Evolutionary conservation across 192 early-diverging fungal species (phyloP), one percentile per base, ranked within the genome.

Genomic region (Physocladia obscura): DNA sequence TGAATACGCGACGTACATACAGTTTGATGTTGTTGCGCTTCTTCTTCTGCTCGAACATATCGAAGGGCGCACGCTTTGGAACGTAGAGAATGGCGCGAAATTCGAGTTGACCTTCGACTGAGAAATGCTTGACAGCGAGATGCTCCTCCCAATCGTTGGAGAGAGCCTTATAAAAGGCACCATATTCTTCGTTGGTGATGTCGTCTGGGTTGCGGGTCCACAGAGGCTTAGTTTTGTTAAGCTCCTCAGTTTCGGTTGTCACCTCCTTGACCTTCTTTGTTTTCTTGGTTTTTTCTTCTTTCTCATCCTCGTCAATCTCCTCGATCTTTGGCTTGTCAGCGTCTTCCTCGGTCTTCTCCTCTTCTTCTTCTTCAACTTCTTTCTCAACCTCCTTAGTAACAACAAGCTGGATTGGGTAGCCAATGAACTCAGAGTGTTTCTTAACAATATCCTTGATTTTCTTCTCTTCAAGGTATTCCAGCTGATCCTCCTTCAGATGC

Each of bases 11-110:
- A 77, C 95, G 94, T 75, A 98, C 96, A 82, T 97, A 99, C 69
- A 99, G 89, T 88, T 97, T 98, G 89, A 99, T 97, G 93, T 97
- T 98, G 91, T 97, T 97, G 80, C 94, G 91, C 91, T 98, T 98
- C 93, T 97, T 97, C 90, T 94, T 94, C 76, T 87, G 85, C 87
- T 99, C 94, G 73, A 96, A 98, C 83, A 98, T 84, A 81, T 97
- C 96, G 80, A 96, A 95, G 65, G 97, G 97, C 74, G 94, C 94
- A 79, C 94, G 94, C 81, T 88, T 82, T 80, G 97, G 96, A 44
- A 97, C 89, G 74, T 92, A 99, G 74, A 99, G 90, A 76, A 99
- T 92, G 74, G 95, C 94, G 79, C 95, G 90, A 94, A 99, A 98
- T 83, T 98, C 95, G 70, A 99, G 88, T 86, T 98, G 94, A 82